Conservation (phyloP, 352 stramenopile genomes). For the Globisporangium cederbergense region DNA sequence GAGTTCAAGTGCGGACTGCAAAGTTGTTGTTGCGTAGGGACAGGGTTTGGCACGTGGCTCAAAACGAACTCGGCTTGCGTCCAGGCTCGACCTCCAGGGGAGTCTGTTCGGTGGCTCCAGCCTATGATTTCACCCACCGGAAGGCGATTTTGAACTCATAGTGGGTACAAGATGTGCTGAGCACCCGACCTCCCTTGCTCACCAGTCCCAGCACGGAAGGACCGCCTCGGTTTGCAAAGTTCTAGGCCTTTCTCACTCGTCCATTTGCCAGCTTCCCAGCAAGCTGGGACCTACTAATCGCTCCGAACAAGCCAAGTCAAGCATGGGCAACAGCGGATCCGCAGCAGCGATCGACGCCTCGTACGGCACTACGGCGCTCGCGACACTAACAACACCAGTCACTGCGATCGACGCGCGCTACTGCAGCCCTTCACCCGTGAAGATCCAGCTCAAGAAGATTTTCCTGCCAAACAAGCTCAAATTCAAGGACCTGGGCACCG, state of each 20-base stretch:
- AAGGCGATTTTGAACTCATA: not conserved
- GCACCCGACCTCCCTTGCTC: not conserved
- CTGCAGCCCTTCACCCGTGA: not conserved
- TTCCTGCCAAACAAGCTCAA: not conserved
- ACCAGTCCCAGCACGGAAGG: no score
- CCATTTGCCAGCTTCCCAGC: not conserved
- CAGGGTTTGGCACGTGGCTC: no score
- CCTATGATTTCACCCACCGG: not conserved
- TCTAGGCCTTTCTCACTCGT: not conserved
- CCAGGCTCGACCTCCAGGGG: no score
- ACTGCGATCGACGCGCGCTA: not conserved
- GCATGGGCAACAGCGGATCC: not conserved
- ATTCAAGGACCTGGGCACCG: not conserved
- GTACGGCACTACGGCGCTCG: not conserved
- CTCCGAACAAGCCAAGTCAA: not conserved
- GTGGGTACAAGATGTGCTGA: not conserved
- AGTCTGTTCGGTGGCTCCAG: not conserved
- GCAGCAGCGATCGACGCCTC: not conserved
- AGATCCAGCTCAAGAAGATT: not conserved
- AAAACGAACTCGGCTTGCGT: no score
- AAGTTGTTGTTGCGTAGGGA: no score
- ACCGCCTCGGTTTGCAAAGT: not conserved
- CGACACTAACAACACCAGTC: not conserved
- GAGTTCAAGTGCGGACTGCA: no score
- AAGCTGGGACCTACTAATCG: not conserved